Evolutionary conservation across 148 eudicot species (phyloP), one percentile per base, ranked within the genome.

Genomic region (Suaeda aralocaspica): DNA sequence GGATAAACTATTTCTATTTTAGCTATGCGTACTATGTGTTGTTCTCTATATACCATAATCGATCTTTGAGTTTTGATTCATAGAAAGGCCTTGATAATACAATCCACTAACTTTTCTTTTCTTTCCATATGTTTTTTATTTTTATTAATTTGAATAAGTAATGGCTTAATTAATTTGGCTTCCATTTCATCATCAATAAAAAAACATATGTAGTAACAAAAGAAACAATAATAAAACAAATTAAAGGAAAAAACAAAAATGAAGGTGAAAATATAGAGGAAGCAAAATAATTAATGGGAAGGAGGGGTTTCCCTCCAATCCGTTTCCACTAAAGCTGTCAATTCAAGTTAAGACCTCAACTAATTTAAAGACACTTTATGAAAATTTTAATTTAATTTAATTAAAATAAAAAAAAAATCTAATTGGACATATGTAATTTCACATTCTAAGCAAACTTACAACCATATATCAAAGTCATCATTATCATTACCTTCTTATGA

Each of bases 401-500:
- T 74, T n/a, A 11, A 50, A 67, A 68, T 48, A 51, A 51, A 57
- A 45, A 58, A 15, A n/a, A 48, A 29, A 39, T 50, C 70, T 49
- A 49, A 49, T 49, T 78, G 59, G 63, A 44, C 72, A 75, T 65
- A 52, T 42, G 30, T 63, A 63, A 63, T 24, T 41, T 63, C 30
- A 63, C 75, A 56, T 52, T 39, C 59, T 66, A 78, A 76, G 76
- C 67, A 67, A 79, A 29, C 84, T 82, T 82, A 82, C 82, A 76
- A 72, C 66, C 72, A 69, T n/a, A n/a, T n/a, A n/a, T 82, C 84
- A 75, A 75, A 28, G 33, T 80, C 87, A 81, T 83, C 79, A 83
- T 87, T 76, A 83, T 80, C 80, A 78, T 88, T 85, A 63, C 87
- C 89, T 71, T 72, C 71, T 69, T 79, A 74, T 69, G 81, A 87